Percentiles rank a stretch among this genome's conserved stretches.
Evolutionary conservation across 768 basidiomycete species (phyloP).

Genomic region (Mycena belliarum): DNA sequence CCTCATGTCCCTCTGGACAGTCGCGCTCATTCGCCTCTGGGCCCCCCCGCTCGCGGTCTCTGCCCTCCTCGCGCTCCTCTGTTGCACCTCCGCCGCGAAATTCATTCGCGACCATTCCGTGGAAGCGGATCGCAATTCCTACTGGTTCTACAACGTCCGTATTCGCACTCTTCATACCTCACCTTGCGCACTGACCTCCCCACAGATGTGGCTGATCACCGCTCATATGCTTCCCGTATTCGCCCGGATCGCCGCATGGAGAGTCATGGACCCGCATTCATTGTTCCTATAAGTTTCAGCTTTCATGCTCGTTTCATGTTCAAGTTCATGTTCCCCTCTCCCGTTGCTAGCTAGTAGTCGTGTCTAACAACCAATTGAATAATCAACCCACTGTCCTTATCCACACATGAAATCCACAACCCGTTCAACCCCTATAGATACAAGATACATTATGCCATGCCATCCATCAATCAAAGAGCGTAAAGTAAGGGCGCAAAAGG

Average conservation of each 20-base stretch:
- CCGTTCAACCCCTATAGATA: not conserved
- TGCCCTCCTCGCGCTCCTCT: conserved; percentile 3
- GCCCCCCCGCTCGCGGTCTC: conserved; percentile 14
- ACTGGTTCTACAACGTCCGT: conserved; percentile 23
- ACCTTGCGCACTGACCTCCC: not conserved
- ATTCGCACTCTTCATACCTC: not conserved
- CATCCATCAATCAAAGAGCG: not conserved
- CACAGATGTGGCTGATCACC: conserved; percentile 5
- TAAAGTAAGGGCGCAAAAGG: too few relatives aligned
- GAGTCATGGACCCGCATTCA: not conserved
- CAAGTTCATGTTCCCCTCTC: too few relatives aligned
- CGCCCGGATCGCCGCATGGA: not conserved
- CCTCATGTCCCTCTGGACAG: conserved; percentile 14
- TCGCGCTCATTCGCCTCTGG: conserved; percentile 21
- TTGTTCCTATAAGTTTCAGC: not conserved
- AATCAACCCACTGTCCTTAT: too few relatives aligned
- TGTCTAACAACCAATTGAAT: too few relatives aligned
- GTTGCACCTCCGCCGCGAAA: conserved; percentile 8
- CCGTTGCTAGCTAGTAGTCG: too few relatives aligned
- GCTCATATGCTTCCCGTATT: conserved; percentile 7
- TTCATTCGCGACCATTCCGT: conserved; percentile 17
- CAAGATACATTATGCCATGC: not conserved
- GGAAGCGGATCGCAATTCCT: conserved; percentile 21
- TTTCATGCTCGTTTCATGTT: too few relatives aligned
- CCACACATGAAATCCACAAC: too few relatives aligned